phyloP scores from a whole-genome alignment of 305 asterid genomes.

The Fraxinus xanthoxyloides region DNA sequence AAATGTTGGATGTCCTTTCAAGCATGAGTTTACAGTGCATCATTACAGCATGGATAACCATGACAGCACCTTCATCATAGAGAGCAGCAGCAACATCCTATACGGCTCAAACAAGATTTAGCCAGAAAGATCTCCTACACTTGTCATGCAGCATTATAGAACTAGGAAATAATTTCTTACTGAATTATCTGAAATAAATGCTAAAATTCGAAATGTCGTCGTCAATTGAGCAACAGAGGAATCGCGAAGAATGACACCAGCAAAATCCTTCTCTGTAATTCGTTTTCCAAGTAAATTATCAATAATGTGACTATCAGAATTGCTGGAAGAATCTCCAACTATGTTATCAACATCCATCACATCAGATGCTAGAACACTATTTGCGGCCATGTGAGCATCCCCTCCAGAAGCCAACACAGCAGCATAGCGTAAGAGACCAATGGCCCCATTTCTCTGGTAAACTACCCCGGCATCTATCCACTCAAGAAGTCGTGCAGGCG shows the following conservation, averaged over 20 bases:
- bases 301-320: slow-evolving; percentile 74
- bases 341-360: slow-evolving; percentile 89
- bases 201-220: slow-evolving; percentile 87
- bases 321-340: slow-evolving; percentile 75
- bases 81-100: slow-evolving; percentile 89
- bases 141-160: slow-evolving; percentile 1
- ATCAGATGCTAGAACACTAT: slow-evolving; percentile 88
- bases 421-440: slow-evolving; percentile 72
- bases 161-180: slow-evolving; percentile 37
- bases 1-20: slow-evolving; percentile 88
- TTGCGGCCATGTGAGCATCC: slow-evolving; percentile 89
- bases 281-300: slow-evolving; percentile 89
- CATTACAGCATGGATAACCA: slow-evolving; percentile 92
- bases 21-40: slow-evolving; percentile 90
- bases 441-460: slow-evolving; percentile 82
- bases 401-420: slow-evolving; percentile 92
- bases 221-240: slow-evolving; percentile 87
- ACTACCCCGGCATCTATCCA: slow-evolving; percentile 98
- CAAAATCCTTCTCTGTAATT: slow-evolving; percentile 90
- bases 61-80: slow-evolving; percentile 91
- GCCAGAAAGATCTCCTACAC: slow-evolving; percentile 21
- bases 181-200: slow-evolving; percentile 79
- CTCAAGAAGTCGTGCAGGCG: slow-evolving; percentile 92
- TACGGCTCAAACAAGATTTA: slow-evolving; percentile 33
- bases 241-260: slow-evolving; percentile 86